Evolutionary conservation across 2,329 filamentous ascomycete species (phyloP).

Genomic region (Neofusicoccum umdonicola): DNA sequence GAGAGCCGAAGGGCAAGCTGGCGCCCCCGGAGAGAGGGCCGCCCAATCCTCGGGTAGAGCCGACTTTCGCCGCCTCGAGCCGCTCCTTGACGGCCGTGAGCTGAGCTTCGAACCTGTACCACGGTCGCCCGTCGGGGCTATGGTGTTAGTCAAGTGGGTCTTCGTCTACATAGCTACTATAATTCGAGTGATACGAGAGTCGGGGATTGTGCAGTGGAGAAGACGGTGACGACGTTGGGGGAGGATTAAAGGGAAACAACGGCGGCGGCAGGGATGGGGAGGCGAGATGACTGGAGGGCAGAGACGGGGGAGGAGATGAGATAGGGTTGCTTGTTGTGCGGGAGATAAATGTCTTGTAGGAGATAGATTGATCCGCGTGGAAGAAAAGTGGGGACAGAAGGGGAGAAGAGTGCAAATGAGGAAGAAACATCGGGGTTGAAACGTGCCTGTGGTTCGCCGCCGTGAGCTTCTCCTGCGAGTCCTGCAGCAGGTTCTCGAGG

Average conservation of each 20-base stretch:
- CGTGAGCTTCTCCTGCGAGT: slow-evolving; percentile 97
- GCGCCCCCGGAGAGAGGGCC: slow-evolving; percentile 61
- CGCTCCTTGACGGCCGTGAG: slow-evolving; percentile 97
- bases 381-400: slow-evolving; percentile 15
- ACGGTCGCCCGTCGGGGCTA: neutral
- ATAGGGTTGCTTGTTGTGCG: slow-evolving; percentile 9
- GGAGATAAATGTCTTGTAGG: slow-evolving; percentile 16
- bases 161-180: slow-evolving; percentile 15
- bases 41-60: slow-evolving; percentile 79
- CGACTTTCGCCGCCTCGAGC: slow-evolving; percentile 89
- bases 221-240: slow-evolving; percentile 11
- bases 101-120: slow-evolving; percentile 88
- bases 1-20: slow-evolving; percentile 62
- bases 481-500: slow-evolving; percentile 85
- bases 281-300: neutral
- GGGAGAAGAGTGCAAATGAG: slow-evolving; percentile 11
- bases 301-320: slow-evolving; percentile 13
- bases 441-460: slow-evolving; percentile 93
- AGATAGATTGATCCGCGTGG: slow-evolving; percentile 15
- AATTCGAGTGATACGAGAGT: slow-evolving; percentile 8
- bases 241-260: slow-evolving; percentile 13
- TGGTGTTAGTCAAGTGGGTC: slow-evolving; percentile 18
- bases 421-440: slow-evolving; percentile 17
- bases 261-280: slow-evolving; percentile 13
- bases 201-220: slow-evolving; percentile 5